Evolutionary conservation across 345 rosid species (phyloP), one percentile per base, ranked within the genome.

Genomic region (Cardamine resedifolia): DNA sequence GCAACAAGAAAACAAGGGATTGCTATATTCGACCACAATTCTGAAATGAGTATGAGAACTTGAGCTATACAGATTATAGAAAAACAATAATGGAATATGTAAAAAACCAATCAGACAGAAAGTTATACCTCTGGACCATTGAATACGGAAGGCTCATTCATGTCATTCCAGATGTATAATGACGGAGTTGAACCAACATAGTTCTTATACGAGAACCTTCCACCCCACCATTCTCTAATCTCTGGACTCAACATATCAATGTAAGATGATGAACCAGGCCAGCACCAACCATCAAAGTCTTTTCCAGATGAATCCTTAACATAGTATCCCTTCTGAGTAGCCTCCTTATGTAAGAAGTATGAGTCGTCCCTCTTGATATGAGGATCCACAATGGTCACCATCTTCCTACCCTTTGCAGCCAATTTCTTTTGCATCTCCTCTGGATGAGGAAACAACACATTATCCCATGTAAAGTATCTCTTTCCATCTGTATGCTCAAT

Each of bases 141-240:
- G 80, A 96, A 96, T 48, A 96, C 99, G 19, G 99, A 96, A 73
- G 99, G 99, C 83, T 96, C 99, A 64, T 96, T 96, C 99, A 96
- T 92, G 85, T 96, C 98, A 85, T 96, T 96, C 98, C 99, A 96
- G 50, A 87, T 92, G 80, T 92, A 87, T 75, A 96, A 80, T 2
- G 96, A 87, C 7, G 97, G 89, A 45, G 99, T 96, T 2, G 99
- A 96, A 65, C 98, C 97, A 16, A 58, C 83, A 80, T 96, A 96
- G 64, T 83, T 86, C 61, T 84, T 76, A 71, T 78, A 86, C 1
- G 92, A 92, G 83, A 96, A 92, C 73, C 79, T 86, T 26, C 85
- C 88, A 59, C 80, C 78, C 97, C 98, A 96, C 99, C 99, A 96
- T 7, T 87, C 71, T 66, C 99, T 88, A 77, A 96, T 85, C 85